Base-by-base conservation (phyloP, 164 flowering plant species). In the Cinnamomum micranthum region DNA sequence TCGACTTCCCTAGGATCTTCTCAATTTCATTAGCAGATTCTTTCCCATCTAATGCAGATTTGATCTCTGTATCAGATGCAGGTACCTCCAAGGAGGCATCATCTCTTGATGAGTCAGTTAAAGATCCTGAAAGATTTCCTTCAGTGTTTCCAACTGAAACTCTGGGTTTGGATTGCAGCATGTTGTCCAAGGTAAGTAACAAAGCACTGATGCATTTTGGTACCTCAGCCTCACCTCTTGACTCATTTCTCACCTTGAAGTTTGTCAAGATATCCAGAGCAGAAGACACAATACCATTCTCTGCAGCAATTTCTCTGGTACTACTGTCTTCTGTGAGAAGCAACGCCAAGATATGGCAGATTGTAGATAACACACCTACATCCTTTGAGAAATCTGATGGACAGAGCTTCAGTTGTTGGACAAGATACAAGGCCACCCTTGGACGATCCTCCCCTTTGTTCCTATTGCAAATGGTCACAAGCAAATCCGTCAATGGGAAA, bases 391-490 rank as follows among this genome's bases (percentile, higher is more conserved):
- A 82, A 58, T 88, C 92, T 72, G 85, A 71, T 7, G 87, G 85
- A 71, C 88, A 88, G 76, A 87, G 87, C 76, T 89, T 91, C 35
- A 95, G 84, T 80, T 89, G 94, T 85, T 90, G 91, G 76, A 88
- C 81, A 68, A 95, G 91, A 85, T 84, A 89, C 68, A 89, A 71
- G 17, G 80, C 80, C 69, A 95, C 95, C 80, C 72, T 88, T n/a
- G 85, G 80, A 65, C 98, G 93, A 67, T 91, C 95, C 79, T 90
- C 97, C 47, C 97, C 94, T 83, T 91, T 91, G 81, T 87, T 91
- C 25, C 92, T 82, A 77, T 82, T 87, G 84, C 93, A 88, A 69
- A 94, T 89, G 19, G 94, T 90, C 68, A 87, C 90, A 81, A 94
- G 88, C 85, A 94, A 83, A 78, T 92, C 97, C 19, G 91, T 85